Base-by-base conservation (phyloP, 163 green algal genomes). In the Scenedesmus sp. region DNA sequence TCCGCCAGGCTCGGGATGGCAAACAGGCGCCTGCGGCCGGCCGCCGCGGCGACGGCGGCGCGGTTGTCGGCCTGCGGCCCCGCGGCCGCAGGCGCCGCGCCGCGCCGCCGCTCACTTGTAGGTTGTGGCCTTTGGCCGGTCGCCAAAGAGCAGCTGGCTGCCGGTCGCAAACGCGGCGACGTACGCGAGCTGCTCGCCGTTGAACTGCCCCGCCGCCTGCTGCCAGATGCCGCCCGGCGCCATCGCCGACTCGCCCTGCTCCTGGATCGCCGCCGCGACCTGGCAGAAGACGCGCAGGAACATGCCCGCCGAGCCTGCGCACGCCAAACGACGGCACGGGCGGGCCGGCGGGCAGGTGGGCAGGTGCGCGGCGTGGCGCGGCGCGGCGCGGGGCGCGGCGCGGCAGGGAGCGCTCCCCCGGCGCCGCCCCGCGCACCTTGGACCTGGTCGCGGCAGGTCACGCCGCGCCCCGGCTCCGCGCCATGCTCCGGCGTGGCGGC, bases 101-200 rank as follows among this genome's bases (percentile, higher is more conserved):
- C 20, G 53, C 11, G 62, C 39, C 34, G 1, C 11, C 28, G 22
- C 70, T 11, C 54, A 87, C 87, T 71, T 84, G 84, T 92, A 93
- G 1, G 92, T 95, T 26, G 90, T 82, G 51, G 88, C 66, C 84
- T 96, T 96, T 26, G 92, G 88, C n/a, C 90, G 70, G 81, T 96
- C 92, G 4, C 86, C 92, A 71, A 91, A 93, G 56, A 95, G 78
- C 13, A 96, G 73, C 20, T 78, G 63, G 0, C 91, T 82, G 2
- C 77, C 87, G 4, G 78, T 86, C 0, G 88, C 77, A 50, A 96
- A 84, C 0, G 91, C 90, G 20, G 89, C 89, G 29, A 95, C 85
- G 84, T 96, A 96, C 0, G 87, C 91, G 33, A 96, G 79, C 80
- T 94, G 88, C 82, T 96, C 92, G 22, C 89, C 90, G 26, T 83